Percentiles rank a stretch among this genome's conserved stretches.
Evolutionary conservation across 129 eudicot genomes (phyloP).

Genomic region (Mikania micrantha): DNA sequence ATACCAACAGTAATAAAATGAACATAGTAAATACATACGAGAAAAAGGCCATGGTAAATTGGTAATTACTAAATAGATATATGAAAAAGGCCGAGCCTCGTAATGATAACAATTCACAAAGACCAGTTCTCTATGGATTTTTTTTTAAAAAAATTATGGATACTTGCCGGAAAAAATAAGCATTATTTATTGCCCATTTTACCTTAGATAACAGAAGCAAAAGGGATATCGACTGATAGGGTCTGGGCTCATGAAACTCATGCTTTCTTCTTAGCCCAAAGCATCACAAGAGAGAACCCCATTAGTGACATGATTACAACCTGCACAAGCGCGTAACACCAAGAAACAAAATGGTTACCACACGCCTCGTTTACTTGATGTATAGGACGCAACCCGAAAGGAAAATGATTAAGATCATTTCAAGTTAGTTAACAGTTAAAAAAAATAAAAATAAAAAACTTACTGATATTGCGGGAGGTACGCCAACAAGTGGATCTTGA

Average conservation of each 20-base stretch:
- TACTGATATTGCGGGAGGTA: slow-evolving; percentile 97
- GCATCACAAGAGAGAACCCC: slow-evolving; percentile 92
- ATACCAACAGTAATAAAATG: too few species aligned
- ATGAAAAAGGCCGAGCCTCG: too few species aligned
- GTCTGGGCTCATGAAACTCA: not conserved
- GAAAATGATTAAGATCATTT: not conserved
- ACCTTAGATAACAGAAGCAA: not conserved
- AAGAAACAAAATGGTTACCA: not conserved
- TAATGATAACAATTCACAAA: too few species aligned
- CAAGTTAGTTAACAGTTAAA: not conserved
- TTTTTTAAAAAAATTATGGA: not conserved
- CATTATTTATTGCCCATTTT: not conserved
- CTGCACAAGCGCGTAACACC: slow-evolving; percentile 50
- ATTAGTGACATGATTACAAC: slow-evolving; percentile 89
- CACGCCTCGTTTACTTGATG: not conserved
- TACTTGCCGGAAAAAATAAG: not conserved
- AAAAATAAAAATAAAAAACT: slow-evolving; percentile 33
- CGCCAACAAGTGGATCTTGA: slow-evolving; percentile 84
- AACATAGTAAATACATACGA: too few species aligned
- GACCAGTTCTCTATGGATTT: not conserved
- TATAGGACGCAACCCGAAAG: not conserved
- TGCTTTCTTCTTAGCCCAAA: slow-evolving; percentile 67
- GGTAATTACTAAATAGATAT: too few species aligned
- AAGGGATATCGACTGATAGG: not conserved
- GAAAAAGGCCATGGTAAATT: too few species aligned